Base-by-base conservation (phyloP, 768 basidiomycete species). In the Sporobolomyces roseus region DNA sequence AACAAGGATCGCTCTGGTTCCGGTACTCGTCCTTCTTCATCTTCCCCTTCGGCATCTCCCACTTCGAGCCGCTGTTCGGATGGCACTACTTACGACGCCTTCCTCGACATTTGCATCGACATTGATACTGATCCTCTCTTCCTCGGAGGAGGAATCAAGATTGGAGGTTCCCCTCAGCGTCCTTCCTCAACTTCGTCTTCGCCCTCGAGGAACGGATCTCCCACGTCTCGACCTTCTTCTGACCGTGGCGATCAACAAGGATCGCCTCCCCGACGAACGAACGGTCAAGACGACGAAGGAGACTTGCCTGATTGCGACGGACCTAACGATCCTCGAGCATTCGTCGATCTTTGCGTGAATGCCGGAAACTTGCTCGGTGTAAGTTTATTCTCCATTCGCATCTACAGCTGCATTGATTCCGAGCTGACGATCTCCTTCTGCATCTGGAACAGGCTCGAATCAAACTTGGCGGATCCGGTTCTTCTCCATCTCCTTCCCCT, bases 331-430 rank as follows among this genome's bases (percentile, higher is more conserved):
- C 60, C 60, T 9, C 48, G 45, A 19, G 61, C 60, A 21, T 16
- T 50, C 48, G 33, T 61, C 48, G 49, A 51, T 23, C 60, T 61
- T 21, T 61, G 60, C 33, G 35, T 61, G 3, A 35, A 56, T 29
- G 63, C 33, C 35, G 63, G 63, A n/a, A 48, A 64, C 36, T 23
- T 64, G 6, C 63, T 64, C 54, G 63, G 63, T 3, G 63, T 64
- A 36, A 53, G 63, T 30, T 29, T 16, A n/a, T 14, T 27, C 56
- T 45, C 38, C 21, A 36, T 10, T 25, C 50, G 13, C 50, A 23
- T 36, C 36, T 27, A 21, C 13, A 13, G 33, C 61, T 49, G 48
- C 51, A 7, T 27, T 29, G 10, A 41, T 9, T 41, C 10, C 17
- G 38, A 9, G 38, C 38, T 41, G 38, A 41, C 38, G 25, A 48